Conservation (phyloP, 1,139 yeast species). For the Kodamaea sp. region DNA sequence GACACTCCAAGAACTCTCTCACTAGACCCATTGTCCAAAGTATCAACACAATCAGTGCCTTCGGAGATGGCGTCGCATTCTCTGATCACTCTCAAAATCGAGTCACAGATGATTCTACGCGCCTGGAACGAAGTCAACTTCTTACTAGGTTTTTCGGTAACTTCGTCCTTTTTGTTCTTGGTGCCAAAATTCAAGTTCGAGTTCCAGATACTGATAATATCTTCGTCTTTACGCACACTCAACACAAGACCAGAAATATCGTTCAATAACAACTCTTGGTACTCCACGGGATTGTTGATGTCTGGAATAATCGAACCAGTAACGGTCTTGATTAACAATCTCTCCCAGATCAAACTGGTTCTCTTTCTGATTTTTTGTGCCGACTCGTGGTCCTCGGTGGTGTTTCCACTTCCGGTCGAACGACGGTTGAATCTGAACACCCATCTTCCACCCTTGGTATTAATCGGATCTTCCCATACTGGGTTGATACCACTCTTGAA, state of each 20-base stretch:
- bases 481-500: constrained; percentile 68
- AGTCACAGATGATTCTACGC: constrained; percentile 50
- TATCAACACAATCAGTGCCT: constrained; percentile 34
- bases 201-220: constrained; percentile 56
- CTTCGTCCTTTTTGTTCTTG: constrained; percentile 22
- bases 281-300: constrained; percentile 22
- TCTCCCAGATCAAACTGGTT: constrained; percentile 53
- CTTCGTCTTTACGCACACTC: constrained; percentile 51
- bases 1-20: constrained; percentile 48
- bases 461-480: constrained; percentile 71
- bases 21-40: constrained; percentile 36
- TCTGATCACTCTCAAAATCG: constrained; percentile 46
- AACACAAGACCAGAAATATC: constrained; percentile 56
- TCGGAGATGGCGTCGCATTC: constrained; percentile 49
- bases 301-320: constrained; percentile 48
- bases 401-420: constrained; percentile 13
- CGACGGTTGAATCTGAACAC: constrained; percentile 51
- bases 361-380: constrained; percentile 33
- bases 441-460: constrained; percentile 69
- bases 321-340: constrained; percentile 45
- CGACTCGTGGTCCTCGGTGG: constrained; percentile 15
- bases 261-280: constrained; percentile 37
- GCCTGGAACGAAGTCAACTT: constrained; percentile 48
- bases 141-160: constrained; percentile 19
- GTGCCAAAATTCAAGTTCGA: constrained; percentile 40